Percentiles rank a stretch among this genome's conserved stretches.
These are phyloP conservation scores for Metschnikowia similis DNA, from an alignment of 805 yeast species.

Conservation along the genomic window DNA sequence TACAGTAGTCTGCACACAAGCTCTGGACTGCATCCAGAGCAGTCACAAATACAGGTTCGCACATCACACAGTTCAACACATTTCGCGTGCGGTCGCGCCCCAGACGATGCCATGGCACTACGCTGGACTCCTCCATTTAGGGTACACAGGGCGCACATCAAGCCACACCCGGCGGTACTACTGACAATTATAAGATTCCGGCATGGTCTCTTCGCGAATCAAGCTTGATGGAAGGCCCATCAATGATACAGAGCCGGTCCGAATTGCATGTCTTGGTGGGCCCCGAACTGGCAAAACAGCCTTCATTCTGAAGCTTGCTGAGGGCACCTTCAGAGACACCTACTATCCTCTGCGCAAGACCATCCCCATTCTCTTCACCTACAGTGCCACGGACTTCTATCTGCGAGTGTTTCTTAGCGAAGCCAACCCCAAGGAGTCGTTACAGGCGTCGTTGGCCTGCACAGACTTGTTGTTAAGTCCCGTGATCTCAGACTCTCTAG, in stretches of 20 bases:
- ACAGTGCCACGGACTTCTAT: slow-evolving; percentile 32
- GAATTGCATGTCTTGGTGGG: slow-evolving; percentile 61
- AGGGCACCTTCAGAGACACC: slow-evolving; percentile 55
- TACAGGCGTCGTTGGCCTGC: slow-evolving; percentile 11
- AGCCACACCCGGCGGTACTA: not conserved
- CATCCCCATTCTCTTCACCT: slow-evolving; percentile 56
- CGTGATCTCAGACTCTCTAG: slow-evolving; percentile 22
- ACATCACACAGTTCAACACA: too few relatives aligned
- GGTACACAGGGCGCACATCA: too few relatives aligned
- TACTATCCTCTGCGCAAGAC: slow-evolving; percentile 71
- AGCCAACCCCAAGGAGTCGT: slow-evolving; percentile 10
- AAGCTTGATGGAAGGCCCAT: slow-evolving; percentile 5
- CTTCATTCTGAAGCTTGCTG: slow-evolving; percentile 45
- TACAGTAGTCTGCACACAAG: too few relatives aligned
- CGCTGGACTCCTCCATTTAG: too few relatives aligned
- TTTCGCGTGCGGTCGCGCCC: too few relatives aligned
- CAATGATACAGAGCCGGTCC: slow-evolving; percentile 37
- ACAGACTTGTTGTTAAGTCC: slow-evolving; percentile 26
- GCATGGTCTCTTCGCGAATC: not conserved
- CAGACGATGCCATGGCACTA: too few relatives aligned
- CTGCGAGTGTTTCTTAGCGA: slow-evolving; percentile 24
- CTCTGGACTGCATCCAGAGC: too few relatives aligned
- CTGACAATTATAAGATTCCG: not conserved
- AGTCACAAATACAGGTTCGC: too few relatives aligned
- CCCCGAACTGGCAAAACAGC: slow-evolving; percentile 59